A percentile compares a stretch with the other conserved stretches of the same genome.
phyloP scores from a whole-genome alignment of 371 early-diverging fungal genomes.

The Lichtheimia ornata region DNA sequence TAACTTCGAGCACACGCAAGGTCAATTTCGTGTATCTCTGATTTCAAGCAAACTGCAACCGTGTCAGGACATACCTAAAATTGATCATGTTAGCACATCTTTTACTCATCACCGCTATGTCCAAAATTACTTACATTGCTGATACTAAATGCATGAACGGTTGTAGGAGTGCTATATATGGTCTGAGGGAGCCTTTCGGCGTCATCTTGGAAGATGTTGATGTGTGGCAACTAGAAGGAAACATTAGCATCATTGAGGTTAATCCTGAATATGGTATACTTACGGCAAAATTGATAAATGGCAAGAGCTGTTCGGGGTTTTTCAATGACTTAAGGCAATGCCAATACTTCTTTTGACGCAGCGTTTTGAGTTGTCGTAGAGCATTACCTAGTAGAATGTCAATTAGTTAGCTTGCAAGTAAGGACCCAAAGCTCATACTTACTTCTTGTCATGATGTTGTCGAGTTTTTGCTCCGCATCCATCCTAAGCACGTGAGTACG shows the following conservation, averaged over 20 bases:
- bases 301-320: slow-evolving; percentile 48
- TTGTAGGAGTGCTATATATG: slow-evolving; percentile 39
- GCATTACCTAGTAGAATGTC: slow-evolving; percentile 24
- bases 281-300: slow-evolving; percentile 44
- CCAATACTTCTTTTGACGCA: slow-evolving; percentile 61
- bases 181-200: slow-evolving; percentile 22
- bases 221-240: slow-evolving; percentile 20
- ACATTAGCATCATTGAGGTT: neutral
- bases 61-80: slow-evolving; percentile 29
- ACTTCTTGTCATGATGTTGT: slow-evolving; percentile 30
- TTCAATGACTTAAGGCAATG: slow-evolving; percentile 50
- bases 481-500: slow-evolving; percentile 30
- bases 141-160: slow-evolving; percentile 38
- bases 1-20: slow-evolving; percentile 23
- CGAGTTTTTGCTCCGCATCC: slow-evolving; percentile 18
- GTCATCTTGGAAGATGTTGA: slow-evolving; percentile 33
- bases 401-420: neutral
- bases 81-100: neutral
- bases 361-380: slow-evolving; percentile 36
- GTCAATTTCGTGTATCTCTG: slow-evolving; percentile 62
- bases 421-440: slow-evolving; percentile 6
- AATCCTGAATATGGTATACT: slow-evolving; percentile 4
- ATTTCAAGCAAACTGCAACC: slow-evolving; percentile 54
- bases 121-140: slow-evolving; percentile 29
- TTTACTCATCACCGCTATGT: neutral